phyloP scores from a whole-genome alignment of 768 basidiomycete species.

The Rhodocollybia butyracea region DNA sequence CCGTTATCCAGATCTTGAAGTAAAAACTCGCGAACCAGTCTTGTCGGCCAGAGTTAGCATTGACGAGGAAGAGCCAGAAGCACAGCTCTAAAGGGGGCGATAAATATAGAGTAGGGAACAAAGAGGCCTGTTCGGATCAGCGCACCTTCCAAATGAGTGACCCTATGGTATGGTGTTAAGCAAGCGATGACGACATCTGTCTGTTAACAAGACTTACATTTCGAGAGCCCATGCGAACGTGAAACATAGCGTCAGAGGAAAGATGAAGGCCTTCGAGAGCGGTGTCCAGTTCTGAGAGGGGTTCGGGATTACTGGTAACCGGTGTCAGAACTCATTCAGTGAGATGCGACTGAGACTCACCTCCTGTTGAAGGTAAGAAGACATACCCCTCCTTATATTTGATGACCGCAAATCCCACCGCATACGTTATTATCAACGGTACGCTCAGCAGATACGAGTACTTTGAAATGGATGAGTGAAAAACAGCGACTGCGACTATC shows the following conservation, averaged over 20 bases:
- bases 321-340: neutral
- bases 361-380: conserved; percentile 37
- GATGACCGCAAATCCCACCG: conserved; percentile 64
- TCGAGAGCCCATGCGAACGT: conserved; percentile 72
- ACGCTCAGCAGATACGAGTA: conserved; percentile 68
- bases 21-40: conserved; percentile 80
- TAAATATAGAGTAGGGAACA: neutral
- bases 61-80: conserved; percentile 85
- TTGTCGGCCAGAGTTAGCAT: conserved; percentile 56
- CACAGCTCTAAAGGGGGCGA: conserved; percentile 60
- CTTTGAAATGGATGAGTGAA: conserved; percentile 28
- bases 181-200: neutral
- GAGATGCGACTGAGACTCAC: conserved; percentile 34
- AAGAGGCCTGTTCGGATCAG: neutral
- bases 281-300: conserved; percentile 59
- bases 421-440: conserved; percentile 55
- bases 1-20: conserved; percentile 70
- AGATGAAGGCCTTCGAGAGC: conserved; percentile 41
- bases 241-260: conserved; percentile 67
- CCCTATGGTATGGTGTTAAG: conserved; percentile 33
- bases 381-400: conserved; percentile 72
- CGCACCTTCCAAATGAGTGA: conserved; percentile 77
- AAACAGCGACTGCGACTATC: neutral
- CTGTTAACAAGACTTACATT: conserved; percentile 44
- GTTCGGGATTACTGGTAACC: conserved; percentile 55